Conservation (phyloP, 2,329 filamentous ascomycete species). For the Diaporthe longicolla region DNA sequence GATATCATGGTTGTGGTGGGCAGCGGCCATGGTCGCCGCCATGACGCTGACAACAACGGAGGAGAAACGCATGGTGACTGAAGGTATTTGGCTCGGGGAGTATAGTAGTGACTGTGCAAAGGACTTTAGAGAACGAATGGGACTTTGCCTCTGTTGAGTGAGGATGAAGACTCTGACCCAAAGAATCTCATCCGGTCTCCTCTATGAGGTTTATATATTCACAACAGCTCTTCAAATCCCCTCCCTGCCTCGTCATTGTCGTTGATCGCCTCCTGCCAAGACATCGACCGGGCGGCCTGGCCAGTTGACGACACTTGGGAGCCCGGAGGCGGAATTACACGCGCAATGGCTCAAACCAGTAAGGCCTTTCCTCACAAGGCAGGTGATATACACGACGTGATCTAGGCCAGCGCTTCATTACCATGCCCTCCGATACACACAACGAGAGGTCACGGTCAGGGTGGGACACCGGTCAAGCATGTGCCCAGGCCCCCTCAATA, state of each 20-base stretch:
- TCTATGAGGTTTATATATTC: constrained; percentile 23
- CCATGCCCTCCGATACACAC: constrained; percentile 1
- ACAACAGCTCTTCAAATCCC: background rate
- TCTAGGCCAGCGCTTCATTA: constrained; percentile 1
- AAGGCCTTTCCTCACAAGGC: constrained; percentile 25
- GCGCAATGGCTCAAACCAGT: background rate
- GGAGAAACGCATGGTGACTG: constrained; percentile 47
- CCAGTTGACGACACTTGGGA: constrained; percentile 30
- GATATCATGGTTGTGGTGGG: constrained; percentile 60
- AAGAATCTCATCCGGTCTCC: background rate
- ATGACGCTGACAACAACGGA: constrained; percentile 45
- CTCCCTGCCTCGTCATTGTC: constrained; percentile 1
- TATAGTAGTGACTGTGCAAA: constrained; percentile 10
- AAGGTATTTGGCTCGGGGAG: background rate
- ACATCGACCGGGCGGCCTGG: background rate
- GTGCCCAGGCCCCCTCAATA: background rate
- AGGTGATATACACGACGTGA: constrained; percentile 18
- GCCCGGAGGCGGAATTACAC: constrained; percentile 23
- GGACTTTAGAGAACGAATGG: constrained; percentile 17
- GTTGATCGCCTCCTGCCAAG: constrained; percentile 33
- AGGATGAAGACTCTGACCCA: constrained; percentile 8
- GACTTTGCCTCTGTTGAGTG: constrained; percentile 13
- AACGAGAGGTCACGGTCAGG: background rate
- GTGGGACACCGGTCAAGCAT: constrained; percentile 24
- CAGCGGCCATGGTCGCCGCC: constrained; percentile 46